These are phyloP conservation scores for Penicillium sp. DNA, from an alignment of 2,329 filamentous ascomycete genomes.

Conservation along the genomic window DNA sequence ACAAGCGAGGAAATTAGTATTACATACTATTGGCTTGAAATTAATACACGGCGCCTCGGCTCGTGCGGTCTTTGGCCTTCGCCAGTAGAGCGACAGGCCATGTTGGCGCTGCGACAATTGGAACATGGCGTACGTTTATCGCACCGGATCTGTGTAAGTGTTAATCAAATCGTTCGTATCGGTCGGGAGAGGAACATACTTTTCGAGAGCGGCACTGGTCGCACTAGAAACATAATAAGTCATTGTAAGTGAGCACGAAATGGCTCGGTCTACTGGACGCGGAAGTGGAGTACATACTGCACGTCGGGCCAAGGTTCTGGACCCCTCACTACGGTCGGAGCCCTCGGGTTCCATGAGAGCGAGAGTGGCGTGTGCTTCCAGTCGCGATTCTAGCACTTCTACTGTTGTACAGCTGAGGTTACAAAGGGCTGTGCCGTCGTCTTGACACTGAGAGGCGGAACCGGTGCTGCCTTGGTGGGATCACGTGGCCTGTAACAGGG, in stretches of 20 bases:
- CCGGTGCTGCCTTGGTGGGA: background rate
- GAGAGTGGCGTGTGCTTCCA: background rate
- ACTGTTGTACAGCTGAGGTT: background rate
- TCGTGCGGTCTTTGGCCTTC: constrained; percentile 36
- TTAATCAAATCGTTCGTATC: background rate
- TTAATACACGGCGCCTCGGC: constrained; percentile 40
- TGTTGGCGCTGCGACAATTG: constrained; percentile 39
- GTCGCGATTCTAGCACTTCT: background rate
- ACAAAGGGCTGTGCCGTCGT: background rate
- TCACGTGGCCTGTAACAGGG: background rate
- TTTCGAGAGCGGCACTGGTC: constrained; percentile 37
- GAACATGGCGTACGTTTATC: constrained; percentile 44
- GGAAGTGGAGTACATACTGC: constrained; percentile 29
- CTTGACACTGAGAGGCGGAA: background rate
- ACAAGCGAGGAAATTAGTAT: background rate
- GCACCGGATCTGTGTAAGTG: constrained; percentile 37
- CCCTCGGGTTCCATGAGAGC: constrained; percentile 31
- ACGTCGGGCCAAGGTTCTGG: constrained; percentile 22
- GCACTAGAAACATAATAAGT: constrained; percentile 24
- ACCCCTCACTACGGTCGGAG: constrained; percentile 22
- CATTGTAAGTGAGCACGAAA: background rate
- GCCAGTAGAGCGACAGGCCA: constrained; percentile 39
- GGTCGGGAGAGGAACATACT: constrained; percentile 15
- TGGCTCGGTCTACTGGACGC: background rate
- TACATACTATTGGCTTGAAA: constrained; percentile 44